Base-by-base conservation (phyloP, 1,284 basidiomycete genomes). In the Ceratorhiza oryzae-sativae region DNA sequence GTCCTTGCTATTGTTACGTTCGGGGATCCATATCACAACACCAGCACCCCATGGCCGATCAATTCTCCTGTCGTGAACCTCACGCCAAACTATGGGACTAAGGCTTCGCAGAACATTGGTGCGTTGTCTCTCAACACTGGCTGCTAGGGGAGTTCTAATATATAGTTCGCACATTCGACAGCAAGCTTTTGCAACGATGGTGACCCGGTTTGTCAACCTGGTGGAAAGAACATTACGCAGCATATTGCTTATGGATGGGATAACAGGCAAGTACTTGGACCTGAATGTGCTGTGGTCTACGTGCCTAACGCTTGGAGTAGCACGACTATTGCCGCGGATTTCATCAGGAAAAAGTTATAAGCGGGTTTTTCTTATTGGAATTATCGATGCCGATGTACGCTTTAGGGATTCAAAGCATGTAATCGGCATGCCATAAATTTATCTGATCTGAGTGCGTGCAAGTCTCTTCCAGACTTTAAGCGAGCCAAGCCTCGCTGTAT, bases 111-210 rank as follows among this genome's bases (percentile, higher is more conserved):
- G 36, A 39, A 39, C 36, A 39, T 39, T 3, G 36, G 36, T 39
- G n/a, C n/a, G n/a, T 39, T 39, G 36, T 39, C 36, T 39, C 13
- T 13, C 36, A 6, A 6, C 8, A 39, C 8, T 39, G 6, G 6
- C 6, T 13, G 36, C 6, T 39, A 6, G 36, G 36, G 8, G 36
- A 39, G 36, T 13, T 13, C 36, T 39, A 39, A 39, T 13, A 39
- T 39, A 6, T 39, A 39, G n/a, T n/a, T n/a, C n/a, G n/a, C n/a
- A 39, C 36, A 49, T 49, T n/a, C n/a, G n/a, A 49, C 23, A n/a
- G 62, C 62, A 3, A 65, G 62, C 48, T 65, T 65, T n/a, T 65
- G 62, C 46, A 65, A 65, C 46, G 36, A 45, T n/a, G 62, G 62
- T 30, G 62, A 65, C 34, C 23, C 49, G 12, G 39, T 65, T 20